Evolutionary conservation across 352 stramenopile species (phyloP), one percentile per base, ranked within the genome.

Genomic region (Globisporangium spiculum): DNA sequence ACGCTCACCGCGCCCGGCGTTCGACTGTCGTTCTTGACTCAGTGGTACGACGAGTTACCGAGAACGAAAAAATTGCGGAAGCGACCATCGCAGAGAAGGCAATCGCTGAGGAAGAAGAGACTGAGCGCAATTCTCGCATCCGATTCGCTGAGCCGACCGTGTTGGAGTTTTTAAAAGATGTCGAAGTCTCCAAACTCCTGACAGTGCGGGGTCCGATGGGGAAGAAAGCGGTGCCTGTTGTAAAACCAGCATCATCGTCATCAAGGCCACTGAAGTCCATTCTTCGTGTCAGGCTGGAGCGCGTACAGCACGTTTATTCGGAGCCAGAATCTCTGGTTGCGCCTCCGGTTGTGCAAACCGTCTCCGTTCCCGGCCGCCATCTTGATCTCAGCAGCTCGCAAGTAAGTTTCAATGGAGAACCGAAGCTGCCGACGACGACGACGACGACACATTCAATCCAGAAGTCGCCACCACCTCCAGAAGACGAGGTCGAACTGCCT

Each of bases 101-200:
- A 3, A 46, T 27, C 1, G n/a, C 54, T 14, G 53, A 60, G 4
- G 66, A 66, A 16, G 48, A 58, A 5, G 57, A 62, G 3, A 26
- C 22, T 9, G 30, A 58, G 32, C 58, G 48, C 7, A 14, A n/a
- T 16, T 72, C 72, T 14, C 75, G 72, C 30, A 61, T 71, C 53
- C 24, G 24, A 14, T 71, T 71, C 14, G 48, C 20, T 4, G 48
- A 62, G 16, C 5, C 75, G 60, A 53, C 65, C 56, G 30, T 58
- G 36, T 54, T 85, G 26, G 26, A 96, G 68, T 18, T 95, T 67
- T 38, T 92, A 75, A 24, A 90, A 36, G 57, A 80, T 68, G 71
- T 96, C 74, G 75, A 96, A 91, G 52, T 81, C 75, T 38, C 83
- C 72, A 52, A 94, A 90, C 66, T 71, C 1, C 24, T 65, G 6